phyloP scores from a whole-genome alignment of 768 basidiomycete genomes.

The Suillus luteus region DNA sequence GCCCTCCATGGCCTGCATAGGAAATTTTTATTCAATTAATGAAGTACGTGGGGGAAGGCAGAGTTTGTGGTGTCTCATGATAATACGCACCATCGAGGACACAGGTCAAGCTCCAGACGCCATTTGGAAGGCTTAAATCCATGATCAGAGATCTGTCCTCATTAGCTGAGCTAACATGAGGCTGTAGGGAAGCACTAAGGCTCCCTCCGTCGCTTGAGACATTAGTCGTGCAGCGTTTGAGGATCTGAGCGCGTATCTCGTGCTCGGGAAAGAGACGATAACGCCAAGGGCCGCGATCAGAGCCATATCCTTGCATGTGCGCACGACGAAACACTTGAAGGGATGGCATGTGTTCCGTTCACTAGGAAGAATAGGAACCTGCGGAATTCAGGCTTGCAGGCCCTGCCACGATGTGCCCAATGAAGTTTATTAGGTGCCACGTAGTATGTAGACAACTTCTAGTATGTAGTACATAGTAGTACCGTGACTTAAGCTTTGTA shows the following conservation, averaged over 20 bases:
- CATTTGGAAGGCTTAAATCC: constrained; percentile 40
- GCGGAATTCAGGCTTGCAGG: not conserved
- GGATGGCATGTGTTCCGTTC: not conserved
- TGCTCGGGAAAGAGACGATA: constrained; percentile 41
- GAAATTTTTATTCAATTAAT: constrained; percentile 19
- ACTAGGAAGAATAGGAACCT: not conserved
- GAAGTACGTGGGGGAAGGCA: not conserved
- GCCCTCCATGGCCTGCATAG: constrained; percentile 41
- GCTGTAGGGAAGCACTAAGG: constrained; percentile 48
- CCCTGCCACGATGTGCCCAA: not conserved
- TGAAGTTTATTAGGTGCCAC: too few species aligned
- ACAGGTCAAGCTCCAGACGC: constrained; percentile 46
- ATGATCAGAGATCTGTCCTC: constrained; percentile 51
- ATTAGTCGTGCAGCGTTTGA: constrained; percentile 8
- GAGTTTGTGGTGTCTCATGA: not conserved
- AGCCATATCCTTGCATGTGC: not conserved
- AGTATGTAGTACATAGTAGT: too few species aligned
- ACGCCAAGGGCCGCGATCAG: constrained; percentile 20
- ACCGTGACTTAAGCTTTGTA: too few species aligned
- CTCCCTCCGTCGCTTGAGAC: constrained; percentile 18
- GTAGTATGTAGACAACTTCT: too few species aligned
- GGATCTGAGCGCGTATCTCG: constrained; percentile 39
- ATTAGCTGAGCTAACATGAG: constrained; percentile 42
- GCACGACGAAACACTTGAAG: not conserved
- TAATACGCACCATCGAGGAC: constrained; percentile 47